Evolutionary conservation across 257 asterid species (phyloP), one percentile per base, ranked within the genome.

Genomic region (Solanum medicagineum): DNA sequence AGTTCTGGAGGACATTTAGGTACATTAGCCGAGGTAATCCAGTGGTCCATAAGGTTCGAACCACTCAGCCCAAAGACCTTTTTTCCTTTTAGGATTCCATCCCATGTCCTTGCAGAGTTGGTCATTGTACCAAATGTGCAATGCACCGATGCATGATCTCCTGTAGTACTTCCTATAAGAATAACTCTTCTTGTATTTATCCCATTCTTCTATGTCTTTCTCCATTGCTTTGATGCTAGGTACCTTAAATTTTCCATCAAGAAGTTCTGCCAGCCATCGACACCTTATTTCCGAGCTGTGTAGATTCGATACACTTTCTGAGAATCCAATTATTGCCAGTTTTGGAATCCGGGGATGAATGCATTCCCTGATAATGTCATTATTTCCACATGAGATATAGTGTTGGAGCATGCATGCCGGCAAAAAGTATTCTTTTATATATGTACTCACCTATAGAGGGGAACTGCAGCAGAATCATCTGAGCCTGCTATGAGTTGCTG

Each of bases 51-150:
- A 92, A 12, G 96, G 93, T 85, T 90, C 86, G 45, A 93, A 91
- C 90, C 86, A 85, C 49, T 90, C 93, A 54, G 85, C 69, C 51
- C 91, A 83, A 42, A 88, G 65, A 54, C 92, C 89, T 42, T 81
- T 89, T 75, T 93, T 93, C 70, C 93, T 81, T 44, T 71, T 85
- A 5, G 88, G 91, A 32, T 92, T 90, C 86, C 87, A 86, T 17
- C 92, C 93, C 91, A 93, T 92, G 83, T 93, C 96, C 84, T 70
- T 90, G 57, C 93, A 93, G 22, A 93, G 83, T 84, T 85, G 91
- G 87, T 93, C 94, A 60, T 89, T 87, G 81, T 87, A 89, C 92
- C 94, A 93, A 80, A 92, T 84, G 42, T 91, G 90, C 62, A 90
- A 49, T 20, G 87, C 85, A 13, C 68, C 91, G 12, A 93, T 56